Evolutionary conservation across 2,329 filamentous ascomycete species (phyloP).

Genomic region (Macrophomina tecta): DNA sequence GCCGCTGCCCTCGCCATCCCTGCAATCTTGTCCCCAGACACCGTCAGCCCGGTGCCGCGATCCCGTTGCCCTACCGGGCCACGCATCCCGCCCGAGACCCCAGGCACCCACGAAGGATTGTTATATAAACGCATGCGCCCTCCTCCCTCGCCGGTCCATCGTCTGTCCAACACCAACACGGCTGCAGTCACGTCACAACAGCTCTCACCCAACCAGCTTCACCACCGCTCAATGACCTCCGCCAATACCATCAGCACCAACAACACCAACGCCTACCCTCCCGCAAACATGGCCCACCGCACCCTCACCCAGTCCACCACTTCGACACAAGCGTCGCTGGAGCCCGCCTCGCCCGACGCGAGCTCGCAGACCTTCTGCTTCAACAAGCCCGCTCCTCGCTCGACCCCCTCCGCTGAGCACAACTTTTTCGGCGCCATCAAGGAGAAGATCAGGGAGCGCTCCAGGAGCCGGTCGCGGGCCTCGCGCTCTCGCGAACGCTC

Average conservation of each 20-base stretch:
- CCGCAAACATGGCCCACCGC: conserved; percentile 14
- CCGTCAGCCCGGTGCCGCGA: conserved; percentile 5
- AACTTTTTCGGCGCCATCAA: conserved; percentile 46
- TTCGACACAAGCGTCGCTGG: conserved; percentile 9
- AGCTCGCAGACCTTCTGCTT: conserved; percentile 25
- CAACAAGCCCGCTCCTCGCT: conserved; percentile 24
- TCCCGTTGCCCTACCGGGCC: conserved; percentile 12
- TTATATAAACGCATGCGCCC: conserved; percentile 5
- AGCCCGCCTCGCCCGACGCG: conserved; percentile 18
- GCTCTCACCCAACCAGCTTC: not conserved
- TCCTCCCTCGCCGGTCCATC: not conserved
- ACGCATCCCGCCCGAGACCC: conserved; percentile 16
- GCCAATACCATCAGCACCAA: not conserved
- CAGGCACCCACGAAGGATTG: not conserved
- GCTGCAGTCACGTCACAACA: not conserved
- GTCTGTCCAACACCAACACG: not conserved
- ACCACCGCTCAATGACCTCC: not conserved
- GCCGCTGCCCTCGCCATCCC: not conserved
- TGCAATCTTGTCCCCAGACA: conserved; percentile 20
- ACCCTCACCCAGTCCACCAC: conserved; percentile 22
- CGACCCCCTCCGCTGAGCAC: conserved; percentile 38
- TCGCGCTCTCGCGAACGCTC: conserved; percentile 41
- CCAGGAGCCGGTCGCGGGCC: conserved; percentile 40
- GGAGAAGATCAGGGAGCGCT: conserved; percentile 42
- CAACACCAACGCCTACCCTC: not conserved